phyloP scores from a whole-genome alignment of 2,329 filamentous ascomycete species.

The Aspergillus sp. region DNA sequence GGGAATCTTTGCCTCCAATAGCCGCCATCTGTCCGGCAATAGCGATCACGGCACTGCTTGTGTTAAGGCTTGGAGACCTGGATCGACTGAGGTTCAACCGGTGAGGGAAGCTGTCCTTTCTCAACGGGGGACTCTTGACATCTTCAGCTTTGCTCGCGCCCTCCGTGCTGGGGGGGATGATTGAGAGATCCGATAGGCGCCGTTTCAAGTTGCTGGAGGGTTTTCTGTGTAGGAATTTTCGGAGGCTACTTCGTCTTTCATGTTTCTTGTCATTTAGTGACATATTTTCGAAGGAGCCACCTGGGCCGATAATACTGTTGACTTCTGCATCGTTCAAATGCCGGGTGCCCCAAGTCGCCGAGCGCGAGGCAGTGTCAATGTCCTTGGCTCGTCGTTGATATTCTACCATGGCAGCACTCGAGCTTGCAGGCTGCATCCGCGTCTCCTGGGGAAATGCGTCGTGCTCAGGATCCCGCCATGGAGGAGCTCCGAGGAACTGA shows the following conservation, averaged over 20 bases:
- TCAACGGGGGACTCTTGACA: conserved; percentile 23
- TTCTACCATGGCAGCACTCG: conserved; percentile 57
- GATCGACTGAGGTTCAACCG: conserved; percentile 41
- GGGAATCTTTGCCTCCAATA: conserved; percentile 57
- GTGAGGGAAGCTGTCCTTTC: conserved; percentile 37
- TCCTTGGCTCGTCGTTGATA: conserved; percentile 53
- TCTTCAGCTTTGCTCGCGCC: conserved; percentile 22
- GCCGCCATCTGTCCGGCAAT: conserved; percentile 50
- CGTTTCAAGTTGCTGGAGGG: conserved; percentile 50
- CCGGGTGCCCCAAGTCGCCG: conserved; percentile 57
- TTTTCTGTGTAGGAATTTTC: conserved; percentile 46
- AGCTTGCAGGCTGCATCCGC: conserved; percentile 52
- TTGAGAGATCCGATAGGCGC: conserved; percentile 35
- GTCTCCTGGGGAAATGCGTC: conserved; percentile 32
- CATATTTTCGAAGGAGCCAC: conserved; percentile 46
- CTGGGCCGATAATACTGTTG: conserved; percentile 47
- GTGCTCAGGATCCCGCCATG: conserved; percentile 52
- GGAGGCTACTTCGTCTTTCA: conserved; percentile 50
- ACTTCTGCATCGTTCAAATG: conserved; percentile 55
- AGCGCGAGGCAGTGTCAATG: conserved; percentile 55
- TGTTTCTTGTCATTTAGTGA: conserved; percentile 42
- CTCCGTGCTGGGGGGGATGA: conserved; percentile 32
- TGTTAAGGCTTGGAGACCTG: conserved; percentile 44
- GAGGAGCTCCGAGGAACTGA: conserved; percentile 44
- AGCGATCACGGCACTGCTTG: conserved; percentile 44